phyloP scores from a whole-genome alignment of 73 alveolate species.

The Paramecium octaurelia region DNA sequence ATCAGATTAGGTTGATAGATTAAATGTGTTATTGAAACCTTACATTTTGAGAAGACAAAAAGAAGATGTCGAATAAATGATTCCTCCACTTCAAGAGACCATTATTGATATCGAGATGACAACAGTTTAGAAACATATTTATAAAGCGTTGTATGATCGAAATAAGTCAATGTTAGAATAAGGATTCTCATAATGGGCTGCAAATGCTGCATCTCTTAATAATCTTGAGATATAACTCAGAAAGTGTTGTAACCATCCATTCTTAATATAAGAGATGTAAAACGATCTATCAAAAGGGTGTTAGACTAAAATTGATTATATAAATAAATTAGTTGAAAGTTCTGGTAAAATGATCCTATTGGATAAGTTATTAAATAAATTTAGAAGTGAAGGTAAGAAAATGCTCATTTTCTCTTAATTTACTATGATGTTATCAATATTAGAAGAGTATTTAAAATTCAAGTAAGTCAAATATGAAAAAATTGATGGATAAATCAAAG shows the following conservation, averaged over 20 bases:
- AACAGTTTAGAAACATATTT: slow-evolving; percentile 78
- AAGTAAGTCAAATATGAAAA: slow-evolving; percentile 84
- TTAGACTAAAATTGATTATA: slow-evolving; percentile 56
- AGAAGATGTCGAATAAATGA: slow-evolving; percentile 94
- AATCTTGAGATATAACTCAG: slow-evolving; percentile 91
- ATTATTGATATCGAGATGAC: slow-evolving; percentile 93
- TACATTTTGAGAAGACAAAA: slow-evolving; percentile 95
- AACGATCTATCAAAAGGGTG: slow-evolving; percentile 73
- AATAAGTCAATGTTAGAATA: slow-evolving; percentile 74
- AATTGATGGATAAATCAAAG: slow-evolving; percentile 94
- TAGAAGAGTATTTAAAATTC: slow-evolving; percentile 85
- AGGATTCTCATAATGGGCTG: slow-evolving; percentile 73
- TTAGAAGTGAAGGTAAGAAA: slow-evolving; percentile 82
- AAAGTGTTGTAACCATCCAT: slow-evolving; percentile 97
- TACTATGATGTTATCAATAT: slow-evolving; percentile 88
- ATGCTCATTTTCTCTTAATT: slow-evolving; percentile 97
- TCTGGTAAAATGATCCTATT: slow-evolving; percentile 89
- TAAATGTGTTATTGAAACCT: slow-evolving; percentile 84
- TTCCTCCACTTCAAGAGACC: slow-evolving; percentile 94
- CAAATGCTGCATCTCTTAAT: slow-evolving; percentile 71
- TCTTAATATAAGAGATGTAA: slow-evolving; percentile 82
- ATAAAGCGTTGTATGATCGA: slow-evolving; percentile 88
- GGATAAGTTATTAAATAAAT: slow-evolving; percentile 85
- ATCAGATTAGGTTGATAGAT: slow-evolving; percentile 73
- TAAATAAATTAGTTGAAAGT: slow-evolving; percentile 75